Evolutionary conservation across 805 yeast species (phyloP).

Genomic region (Pichia deserticola): DNA sequence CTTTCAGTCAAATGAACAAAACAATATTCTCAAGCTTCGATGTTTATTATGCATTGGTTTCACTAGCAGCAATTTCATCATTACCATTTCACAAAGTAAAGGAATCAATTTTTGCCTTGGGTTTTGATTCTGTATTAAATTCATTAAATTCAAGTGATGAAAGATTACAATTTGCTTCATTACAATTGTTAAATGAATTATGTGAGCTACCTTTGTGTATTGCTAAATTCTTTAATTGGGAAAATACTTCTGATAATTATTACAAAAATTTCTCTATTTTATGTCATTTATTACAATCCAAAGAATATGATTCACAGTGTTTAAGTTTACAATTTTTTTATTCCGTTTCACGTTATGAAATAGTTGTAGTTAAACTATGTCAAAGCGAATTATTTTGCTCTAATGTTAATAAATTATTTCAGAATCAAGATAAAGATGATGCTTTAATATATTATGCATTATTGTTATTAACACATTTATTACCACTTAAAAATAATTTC

Average conservation of each 20-base stretch:
- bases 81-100: constrained; percentile 28
- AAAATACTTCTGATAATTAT: constrained; percentile 26
- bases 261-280: constrained; percentile 34
- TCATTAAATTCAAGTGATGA: constrained; percentile 30
- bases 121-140: constrained; percentile 31
- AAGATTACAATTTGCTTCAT: constrained; percentile 36
- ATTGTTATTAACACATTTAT: neutral
- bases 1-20: constrained; percentile 18
- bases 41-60: constrained; percentile 37
- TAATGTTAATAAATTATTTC: constrained; percentile 12
- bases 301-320: constrained; percentile 34
- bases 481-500: neutral
- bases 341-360: constrained; percentile 21
- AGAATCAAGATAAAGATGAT: constrained; percentile 13
- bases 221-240: constrained; percentile 54
- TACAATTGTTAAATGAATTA: constrained; percentile 45
- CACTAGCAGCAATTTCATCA: constrained; percentile 46
- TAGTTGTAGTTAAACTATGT: constrained; percentile 17
- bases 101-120: constrained; percentile 28
- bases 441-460: constrained; percentile 11
- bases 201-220: constrained; percentile 32
- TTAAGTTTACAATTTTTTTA: constrained; percentile 28
- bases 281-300: constrained; percentile 33
- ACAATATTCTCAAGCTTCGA: constrained; percentile 29
- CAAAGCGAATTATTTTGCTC: constrained; percentile 16